Base-by-base conservation (phyloP, 2,329 filamentous ascomycete species). In the Aspergillus fumigatus region DNA sequence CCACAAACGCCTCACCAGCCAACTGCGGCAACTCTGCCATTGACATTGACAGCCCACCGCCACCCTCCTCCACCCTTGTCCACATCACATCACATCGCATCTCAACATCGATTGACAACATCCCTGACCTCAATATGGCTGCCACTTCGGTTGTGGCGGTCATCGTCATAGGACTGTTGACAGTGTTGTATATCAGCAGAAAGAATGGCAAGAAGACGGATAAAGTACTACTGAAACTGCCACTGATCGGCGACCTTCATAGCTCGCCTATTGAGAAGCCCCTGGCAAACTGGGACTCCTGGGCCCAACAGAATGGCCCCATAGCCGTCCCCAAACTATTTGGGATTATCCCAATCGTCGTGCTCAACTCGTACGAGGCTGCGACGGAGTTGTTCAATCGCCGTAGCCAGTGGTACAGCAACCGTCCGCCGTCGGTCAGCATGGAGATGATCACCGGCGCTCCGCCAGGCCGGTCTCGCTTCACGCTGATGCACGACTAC, bases 401-500 rank as follows among this genome's bases (percentile, higher is more conserved):
- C 52, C 71, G 73, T 55, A 75, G 75, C 1, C 64, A 64, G 41
- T 71, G 71, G 57, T 78, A 78, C 57, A 74, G 73, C 21, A 75
- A 75, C 8, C 65, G 75, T 0, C 71, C 73, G 17, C 65, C 73
- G 17, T 70, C 72, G 9, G 68, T 74, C 9, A 73, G 67, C 40
- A 70, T 68, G 59, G 75, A 75, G 38, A 74, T 75, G 41, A 74
- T 82, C 51, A 67, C 63, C 1, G 59, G 52, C 9, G 62, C 65
- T 10, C 21, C 54, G 10, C 61, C 57, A 2, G 65, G 65, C 1
- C 52, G 54, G 29, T 67, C 63, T 1, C 57, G 59, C 11, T 67
- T 67, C 43, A 67, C 64, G 17, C 66, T 82, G 29, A 79, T 82
- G 40, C 79, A 82, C 61, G 78, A 78, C 4, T 79, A 82, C 63